A percentile compares a stretch with the other conserved stretches of the same genome.
These are phyloP conservation scores for Fusarium gaditjirri DNA, from an alignment of 2,329 filamentous ascomycete genomes.

Conservation along the genomic window DNA sequence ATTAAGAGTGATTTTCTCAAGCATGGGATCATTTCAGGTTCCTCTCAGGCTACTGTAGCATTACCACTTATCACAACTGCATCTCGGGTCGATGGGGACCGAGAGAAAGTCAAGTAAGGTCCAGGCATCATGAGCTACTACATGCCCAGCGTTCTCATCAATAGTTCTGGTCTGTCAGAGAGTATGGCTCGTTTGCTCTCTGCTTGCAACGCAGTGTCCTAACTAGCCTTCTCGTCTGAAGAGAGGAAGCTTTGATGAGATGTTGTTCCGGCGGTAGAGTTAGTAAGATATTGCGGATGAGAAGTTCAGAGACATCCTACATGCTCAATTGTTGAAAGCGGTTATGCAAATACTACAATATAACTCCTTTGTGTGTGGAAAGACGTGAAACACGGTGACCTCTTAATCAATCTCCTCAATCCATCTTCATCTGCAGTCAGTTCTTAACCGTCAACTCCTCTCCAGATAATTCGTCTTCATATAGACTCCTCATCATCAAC, in stretches of 20 bases:
- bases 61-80: not conserved
- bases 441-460: not conserved
- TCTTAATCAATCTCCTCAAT: not conserved
- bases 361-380: no score
- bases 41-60: not conserved
- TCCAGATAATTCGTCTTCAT: not conserved
- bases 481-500: not conserved
- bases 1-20: not conserved
- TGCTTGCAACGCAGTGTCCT: constrained; percentile 52
- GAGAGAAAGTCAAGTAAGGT: not conserved
- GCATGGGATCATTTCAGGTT: not conserved
- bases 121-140: constrained; percentile 35
- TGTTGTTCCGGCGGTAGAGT: not conserved
- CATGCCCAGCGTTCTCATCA: constrained; percentile 61
- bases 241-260: constrained; percentile 1
- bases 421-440: not conserved
- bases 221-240: constrained; percentile 31
- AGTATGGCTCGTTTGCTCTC: constrained; percentile 61
- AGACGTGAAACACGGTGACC: not conserved
- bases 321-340: no score
- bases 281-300: no score
- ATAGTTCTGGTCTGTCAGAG: constrained; percentile 60
- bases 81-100: not conserved
- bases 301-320: not conserved
- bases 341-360: not conserved